Conservation (phyloP, 192 early-diverging fungal species). For the Backusella westeae region DNA sequence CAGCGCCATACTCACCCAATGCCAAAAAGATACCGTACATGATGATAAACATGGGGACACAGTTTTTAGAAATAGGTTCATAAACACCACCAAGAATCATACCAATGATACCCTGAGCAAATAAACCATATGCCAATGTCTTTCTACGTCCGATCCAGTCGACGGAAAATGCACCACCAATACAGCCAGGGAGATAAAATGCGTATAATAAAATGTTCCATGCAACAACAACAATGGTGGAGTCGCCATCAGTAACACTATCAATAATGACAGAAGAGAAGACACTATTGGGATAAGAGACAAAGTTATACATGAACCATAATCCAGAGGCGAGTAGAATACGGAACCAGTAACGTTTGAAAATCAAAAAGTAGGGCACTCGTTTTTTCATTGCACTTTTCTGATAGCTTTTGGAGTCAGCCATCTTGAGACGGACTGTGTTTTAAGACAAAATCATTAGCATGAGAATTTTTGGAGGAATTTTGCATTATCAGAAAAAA, state of each 20-base stretch:
- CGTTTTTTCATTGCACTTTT: conserved; percentile 43
- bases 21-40: conserved; percentile 46
- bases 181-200: conserved; percentile 56
- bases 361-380: conserved; percentile 52
- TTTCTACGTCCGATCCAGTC: conserved; percentile 55
- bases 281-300: conserved; percentile 38
- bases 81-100: conserved; percentile 49
- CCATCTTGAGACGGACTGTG: conserved; percentile 54
- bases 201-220: conserved; percentile 53
- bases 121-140: conserved; percentile 55
- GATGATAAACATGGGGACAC: conserved; percentile 46
- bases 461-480: neutral
- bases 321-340: conserved; percentile 41
- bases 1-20: conserved; percentile 43
- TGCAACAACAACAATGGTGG: conserved; percentile 40
- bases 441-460: neutral
- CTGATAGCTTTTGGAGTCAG: conserved; percentile 47
- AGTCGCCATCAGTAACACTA: conserved; percentile 18
- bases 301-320: conserved; percentile 52
- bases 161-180: conserved; percentile 45
- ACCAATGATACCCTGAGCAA: conserved; percentile 46
- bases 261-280: conserved; percentile 45
- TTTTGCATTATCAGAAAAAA: neutral
- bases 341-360: conserved; percentile 54
- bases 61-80: conserved; percentile 37